Conservation (phyloP, 1,284 basidiomycete genomes). For the Ceratobasidium sp. region DNA sequence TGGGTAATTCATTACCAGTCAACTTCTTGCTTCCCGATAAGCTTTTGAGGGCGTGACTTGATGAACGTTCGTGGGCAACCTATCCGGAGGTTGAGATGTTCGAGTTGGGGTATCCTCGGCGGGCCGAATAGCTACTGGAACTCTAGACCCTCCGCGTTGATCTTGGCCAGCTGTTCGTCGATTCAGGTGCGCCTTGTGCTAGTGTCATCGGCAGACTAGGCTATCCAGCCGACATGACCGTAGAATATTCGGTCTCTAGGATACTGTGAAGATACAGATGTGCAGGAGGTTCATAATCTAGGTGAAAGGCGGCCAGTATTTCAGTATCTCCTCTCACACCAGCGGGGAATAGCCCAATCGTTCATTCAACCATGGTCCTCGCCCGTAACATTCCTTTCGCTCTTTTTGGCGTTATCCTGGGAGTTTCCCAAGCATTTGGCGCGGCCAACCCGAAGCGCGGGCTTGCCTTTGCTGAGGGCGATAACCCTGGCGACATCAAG, state of each 20-base stretch:
- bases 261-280: no score
- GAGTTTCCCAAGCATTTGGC: neutral
- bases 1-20: constrained; percentile 4
- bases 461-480: constrained; percentile 49
- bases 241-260: constrained; percentile 14
- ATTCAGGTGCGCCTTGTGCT: neutral
- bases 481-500: constrained; percentile 48
- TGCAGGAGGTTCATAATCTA: no score
- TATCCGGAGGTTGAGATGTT: neutral
- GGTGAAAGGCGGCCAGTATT: no score
- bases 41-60: neutral
- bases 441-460: constrained; percentile 47
- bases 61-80: neutral
- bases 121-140: constrained; percentile 1
- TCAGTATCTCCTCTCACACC: no score
- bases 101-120: constrained; percentile 1
- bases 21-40: neutral
- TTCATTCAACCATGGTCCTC: neutral
- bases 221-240: neutral
- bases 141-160: neutral
- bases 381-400: constrained; percentile 5
- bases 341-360: neutral
- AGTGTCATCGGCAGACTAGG: neutral
- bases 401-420: neutral
- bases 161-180: neutral